Evolutionary conservation across 116 monocot species (phyloP), one percentile per base, ranked within the genome.

Genomic region (Zostera marina): DNA sequence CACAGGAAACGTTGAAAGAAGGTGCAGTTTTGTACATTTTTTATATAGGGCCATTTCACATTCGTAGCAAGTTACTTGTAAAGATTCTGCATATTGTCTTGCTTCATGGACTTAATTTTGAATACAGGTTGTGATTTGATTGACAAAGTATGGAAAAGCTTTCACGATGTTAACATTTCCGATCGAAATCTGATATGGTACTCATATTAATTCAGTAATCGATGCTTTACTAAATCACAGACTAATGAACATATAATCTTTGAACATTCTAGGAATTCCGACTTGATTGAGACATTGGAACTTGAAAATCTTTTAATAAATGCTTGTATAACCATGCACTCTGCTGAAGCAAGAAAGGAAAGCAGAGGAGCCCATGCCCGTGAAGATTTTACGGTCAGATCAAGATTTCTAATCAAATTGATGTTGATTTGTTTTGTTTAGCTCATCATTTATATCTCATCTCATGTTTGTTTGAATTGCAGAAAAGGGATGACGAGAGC

Each of bases 301-400:
- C 68, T 89, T 22, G 89, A 96, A 76, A 96, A 96, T 76, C 82
- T 96, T 65, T 74, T 96, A 63, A 96, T 96, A 60, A 96, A 96
- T 83, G 96, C 96, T 32, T 70, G 67, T 47, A 76, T 96, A 62
- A 96, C 96, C 22, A 96, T 96, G 96, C 85, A 96, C 53, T 96
- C 96, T 56, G 96, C 96, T 41, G 96, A 96, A 62, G 96, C 96
- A 64, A 77, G 96, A 56, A 96, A 96, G 76, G 96, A 96, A 58
- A 96, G 96, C 64, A 79, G 96, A 82, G 89, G 96, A 63, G 96
- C 96, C 57, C 96, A 96, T 81, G 85, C 89, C 65, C 85, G 80
- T 61, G 96, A 89, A 82, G 89, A 96, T 75, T 96, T 89, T 61
- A 72, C 82, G 47, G 89, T 96, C 11, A 68, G 85, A 65, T 65